Base-by-base conservation (phyloP, 768 basidiomycete species). In the Fomitopsis pulvina region DNA sequence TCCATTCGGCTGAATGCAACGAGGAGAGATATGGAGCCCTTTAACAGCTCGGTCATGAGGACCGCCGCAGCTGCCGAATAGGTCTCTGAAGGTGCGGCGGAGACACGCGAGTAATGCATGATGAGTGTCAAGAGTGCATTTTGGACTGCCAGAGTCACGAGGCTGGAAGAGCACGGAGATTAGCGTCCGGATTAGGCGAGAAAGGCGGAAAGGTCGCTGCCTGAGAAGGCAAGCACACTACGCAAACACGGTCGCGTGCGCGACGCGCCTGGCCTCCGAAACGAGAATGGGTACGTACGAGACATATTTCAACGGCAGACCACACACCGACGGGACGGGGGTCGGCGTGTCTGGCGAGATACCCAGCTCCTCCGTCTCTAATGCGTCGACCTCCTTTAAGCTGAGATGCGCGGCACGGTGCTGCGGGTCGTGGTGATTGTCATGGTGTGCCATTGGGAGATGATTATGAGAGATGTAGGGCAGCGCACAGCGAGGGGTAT, bases 11-110 rank as follows among this genome's bases (percentile, higher is more conserved):
- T 59, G 63, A 84, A 84, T n/a, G 95, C 95, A 62, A 97, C 86
- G 47, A 77, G 61, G 50, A 94, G 71, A 5, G 94, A 96, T 58
- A 98, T 92, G 40, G 76, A 69, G 47, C 92, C 90, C 67, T 98
- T 98, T 56, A 97, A 74, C 41, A 97, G 78, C 69, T 98, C 95
- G 70, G 89, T 94, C 69, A 96, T 77, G 29, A 98, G 78, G 25
- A 98, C 94, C 43, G 94, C 94, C 5, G 89, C 81, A 11, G 92
- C 91, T n/a, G 95, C 88, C 29, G 89, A 94, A 67, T 97, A 98
- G 2, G 83, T 75, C 48, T 78, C 75, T 47, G 83, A 81, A 0
- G 87, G 79, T 2, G 88, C 74, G 16, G 82, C 79, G 9, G 87
- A 85, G 46, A 90, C 84, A 55, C 93, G 83, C 32, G 95, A 96